phyloP scores from a whole-genome alignment of 2,329 filamentous ascomycete genomes.

The Aspergillus piperis region DNA sequence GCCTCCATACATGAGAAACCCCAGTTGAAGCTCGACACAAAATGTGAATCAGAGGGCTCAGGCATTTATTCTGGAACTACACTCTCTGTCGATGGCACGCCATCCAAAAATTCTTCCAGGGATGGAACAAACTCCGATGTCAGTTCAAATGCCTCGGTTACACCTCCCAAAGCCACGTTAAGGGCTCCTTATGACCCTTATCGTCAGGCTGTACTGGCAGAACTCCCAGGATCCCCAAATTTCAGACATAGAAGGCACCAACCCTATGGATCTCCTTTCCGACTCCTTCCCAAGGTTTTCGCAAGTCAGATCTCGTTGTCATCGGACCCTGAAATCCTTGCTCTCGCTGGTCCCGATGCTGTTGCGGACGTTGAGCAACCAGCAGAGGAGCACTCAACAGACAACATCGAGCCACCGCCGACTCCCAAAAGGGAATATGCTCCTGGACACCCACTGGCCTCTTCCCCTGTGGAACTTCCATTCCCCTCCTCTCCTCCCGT shows the following conservation, averaged over 20 bases:
- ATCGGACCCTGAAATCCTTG: constrained; percentile 40
- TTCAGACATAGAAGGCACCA: constrained; percentile 32
- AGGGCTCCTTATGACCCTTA: constrained; percentile 24
- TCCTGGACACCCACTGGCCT: constrained; percentile 7
- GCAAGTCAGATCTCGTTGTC: constrained; percentile 34
- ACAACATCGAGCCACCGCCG: constrained; percentile 4
- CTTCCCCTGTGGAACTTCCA: background rate
- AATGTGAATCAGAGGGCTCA: constrained; percentile 28
- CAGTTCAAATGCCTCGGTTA: constrained; percentile 33
- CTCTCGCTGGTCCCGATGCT: constrained; percentile 32
- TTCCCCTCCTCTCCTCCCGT: background rate
- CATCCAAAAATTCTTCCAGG: constrained; percentile 19
- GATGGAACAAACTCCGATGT: constrained; percentile 23
- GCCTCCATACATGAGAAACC: constrained; percentile 31
- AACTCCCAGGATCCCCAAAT: constrained; percentile 21
- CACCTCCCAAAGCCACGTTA: constrained; percentile 32
- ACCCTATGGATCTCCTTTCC: constrained; percentile 38
- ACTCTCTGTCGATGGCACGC: constrained; percentile 26
- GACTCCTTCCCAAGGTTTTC: constrained; percentile 36
- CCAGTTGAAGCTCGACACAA: constrained; percentile 33
- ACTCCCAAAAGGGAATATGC: constrained; percentile 8
- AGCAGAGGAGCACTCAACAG: constrained; percentile 29
- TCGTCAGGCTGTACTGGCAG: constrained; percentile 17
- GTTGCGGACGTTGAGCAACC: constrained; percentile 34
- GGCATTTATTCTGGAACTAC: constrained; percentile 35